Conservation (phyloP, 2,329 filamentous ascomycete species). For the Fusarium liriodendri region DNA sequence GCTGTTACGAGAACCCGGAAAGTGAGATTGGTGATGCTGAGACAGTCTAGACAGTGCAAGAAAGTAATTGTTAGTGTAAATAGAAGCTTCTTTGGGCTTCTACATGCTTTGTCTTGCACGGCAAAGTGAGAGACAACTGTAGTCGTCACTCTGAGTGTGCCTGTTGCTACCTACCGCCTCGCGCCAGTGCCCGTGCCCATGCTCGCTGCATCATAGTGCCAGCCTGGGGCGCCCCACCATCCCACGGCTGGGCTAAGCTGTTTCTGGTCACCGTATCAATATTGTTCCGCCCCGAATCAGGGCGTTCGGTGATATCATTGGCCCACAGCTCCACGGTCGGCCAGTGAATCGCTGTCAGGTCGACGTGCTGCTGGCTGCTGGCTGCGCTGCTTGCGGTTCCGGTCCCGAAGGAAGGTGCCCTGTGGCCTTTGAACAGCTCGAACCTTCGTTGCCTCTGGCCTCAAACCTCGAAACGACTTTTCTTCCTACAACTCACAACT, state of each 20-base stretch:
- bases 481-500: slow-evolving; percentile 33
- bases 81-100: slow-evolving; percentile 40
- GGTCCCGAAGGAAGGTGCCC: slow-evolving; percentile 40
- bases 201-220: slow-evolving; percentile 40
- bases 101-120: slow-evolving; percentile 34
- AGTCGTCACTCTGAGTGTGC: slow-evolving; percentile 44
- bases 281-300: slow-evolving; percentile 51
- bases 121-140: not conserved
- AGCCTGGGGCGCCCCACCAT: slow-evolving; percentile 32
- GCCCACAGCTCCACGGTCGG: slow-evolving; percentile 42
- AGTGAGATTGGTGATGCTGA: not conserved
- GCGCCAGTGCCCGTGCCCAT: slow-evolving; percentile 16
- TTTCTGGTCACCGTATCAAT: slow-evolving; percentile 43
- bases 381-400: slow-evolving; percentile 34
- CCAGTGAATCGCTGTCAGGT: slow-evolving; percentile 44
- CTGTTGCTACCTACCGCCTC: slow-evolving; percentile 38
- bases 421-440: slow-evolving; percentile 45
- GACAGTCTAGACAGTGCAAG: not conserved
- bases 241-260: slow-evolving; percentile 42
- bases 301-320: slow-evolving; percentile 50
- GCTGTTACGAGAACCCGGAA: not conserved
- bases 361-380: not conserved
- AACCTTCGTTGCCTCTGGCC: slow-evolving; percentile 39
- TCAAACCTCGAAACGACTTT: slow-evolving; percentile 32
- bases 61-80: not conserved